These are phyloP conservation scores for Patellifolia procumbens DNA, from an alignment of 179 eudicot genomes.

Conservation along the genomic window DNA sequence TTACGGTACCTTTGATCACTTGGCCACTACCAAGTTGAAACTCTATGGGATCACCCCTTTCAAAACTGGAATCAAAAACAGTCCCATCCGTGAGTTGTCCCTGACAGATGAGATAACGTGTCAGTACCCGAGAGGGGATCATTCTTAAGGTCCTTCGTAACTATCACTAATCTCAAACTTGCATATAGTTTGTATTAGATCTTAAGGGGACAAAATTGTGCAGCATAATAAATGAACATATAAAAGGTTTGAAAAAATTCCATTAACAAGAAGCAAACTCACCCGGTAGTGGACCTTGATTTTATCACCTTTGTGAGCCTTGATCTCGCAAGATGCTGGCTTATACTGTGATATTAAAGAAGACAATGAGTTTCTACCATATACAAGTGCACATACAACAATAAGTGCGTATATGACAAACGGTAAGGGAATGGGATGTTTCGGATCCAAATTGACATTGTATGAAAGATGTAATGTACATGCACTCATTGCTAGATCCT, in stretches of 20 bases:
- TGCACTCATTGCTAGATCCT: background rate
- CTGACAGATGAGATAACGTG: constrained; percentile 33
- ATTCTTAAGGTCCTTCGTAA: background rate
- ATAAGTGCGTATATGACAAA: no score
- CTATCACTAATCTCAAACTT: background rate
- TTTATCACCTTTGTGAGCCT: constrained; percentile 96
- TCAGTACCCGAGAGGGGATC: background rate
- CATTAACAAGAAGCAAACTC: constrained; percentile 28
- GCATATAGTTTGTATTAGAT: background rate
- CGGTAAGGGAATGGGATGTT: no score
- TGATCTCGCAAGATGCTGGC: constrained; percentile 77
- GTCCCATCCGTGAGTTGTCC: constrained; percentile 93
- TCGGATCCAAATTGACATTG: background rate
- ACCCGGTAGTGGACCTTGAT: constrained; percentile 95
- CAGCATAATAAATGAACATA: background rate
- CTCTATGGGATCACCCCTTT: constrained; percentile 92
- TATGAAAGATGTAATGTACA: background rate
- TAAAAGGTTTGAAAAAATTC: background rate
- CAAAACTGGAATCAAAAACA: constrained; percentile 93
- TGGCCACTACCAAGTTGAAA: constrained; percentile 95
- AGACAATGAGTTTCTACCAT: constrained; percentile 12
- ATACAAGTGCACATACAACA: background rate
- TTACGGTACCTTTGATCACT: constrained; percentile 73
- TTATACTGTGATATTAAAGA: constrained; percentile 52
- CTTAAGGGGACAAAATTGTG: background rate